Evolutionary conservation across 1,139 yeast species (phyloP), one percentile per base, ranked within the genome.

Genomic region (Suhomyces terraborum): DNA sequence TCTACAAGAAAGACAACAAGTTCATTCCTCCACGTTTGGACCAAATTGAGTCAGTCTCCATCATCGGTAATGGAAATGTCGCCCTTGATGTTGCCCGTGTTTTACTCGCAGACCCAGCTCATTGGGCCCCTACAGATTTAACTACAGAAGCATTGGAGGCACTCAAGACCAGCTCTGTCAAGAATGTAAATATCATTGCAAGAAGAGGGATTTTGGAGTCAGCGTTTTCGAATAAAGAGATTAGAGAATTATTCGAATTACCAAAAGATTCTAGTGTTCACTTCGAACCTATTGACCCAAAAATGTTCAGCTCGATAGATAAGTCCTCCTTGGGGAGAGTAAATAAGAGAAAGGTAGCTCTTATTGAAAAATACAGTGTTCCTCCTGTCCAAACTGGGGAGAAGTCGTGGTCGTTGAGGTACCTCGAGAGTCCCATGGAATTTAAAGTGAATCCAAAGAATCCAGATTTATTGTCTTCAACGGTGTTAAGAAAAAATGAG

Each of bases 41-140:
- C 8, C 66, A 75, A 29, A 81, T 84, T 1, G 75, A 77, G 46
- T 70, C 76, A 34, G 96, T 89, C 1, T 80, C 85, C 1, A 82
- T 93, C 32, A 76, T 93, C n/a, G 99, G 99, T 4, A 91, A 91
- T 59, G 99, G 99, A 31, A 93, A 93, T 57, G 99, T 93, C n/a
- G 96, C 98, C 0, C 66, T 93, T 45, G 99, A 93, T 59, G 82
- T 93, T 7, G 91, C 96, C 1, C 68, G 99, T 40, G 71, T 93
- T 2, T 67, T 93, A 27, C 63, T 91, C 43, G 80, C 83, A 9
- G 79, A 81, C 21, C 71, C 73, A 2, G 49, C 64, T 1, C 78
- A 82, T 46, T 83, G 88, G 88, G 50, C 67, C 7, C 53, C 67
- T 1, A 93, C 97, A 0, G 99, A 93, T 63, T 85, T 93, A 20